Conservation (phyloP, 441 rosid genomes). For the Breynia disticha region DNA sequence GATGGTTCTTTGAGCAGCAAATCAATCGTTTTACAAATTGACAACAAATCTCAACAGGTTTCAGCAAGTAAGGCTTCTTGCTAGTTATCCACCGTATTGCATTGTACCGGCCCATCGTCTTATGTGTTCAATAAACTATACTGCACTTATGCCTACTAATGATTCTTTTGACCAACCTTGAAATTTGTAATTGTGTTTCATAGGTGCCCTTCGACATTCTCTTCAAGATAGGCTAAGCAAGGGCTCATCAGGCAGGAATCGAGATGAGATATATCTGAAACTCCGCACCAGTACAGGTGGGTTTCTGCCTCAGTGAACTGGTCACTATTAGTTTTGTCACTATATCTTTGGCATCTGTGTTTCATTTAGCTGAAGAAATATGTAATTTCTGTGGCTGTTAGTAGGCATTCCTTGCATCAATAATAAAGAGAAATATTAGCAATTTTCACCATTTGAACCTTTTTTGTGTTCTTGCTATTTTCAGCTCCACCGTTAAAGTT, state of each 20-base stretch:
- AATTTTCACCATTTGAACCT: background rate
- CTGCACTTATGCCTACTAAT: background rate
- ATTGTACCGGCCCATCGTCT: background rate
- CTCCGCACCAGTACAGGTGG: conserved; percentile 82
- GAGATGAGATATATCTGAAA: conserved; percentile 77
- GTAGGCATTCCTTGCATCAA: too few relatives aligned
- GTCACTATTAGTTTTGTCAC: background rate
- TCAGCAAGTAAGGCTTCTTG: conserved; percentile 62
- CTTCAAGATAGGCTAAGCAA: conserved; percentile 85
- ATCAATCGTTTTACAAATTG: conserved; percentile 66
- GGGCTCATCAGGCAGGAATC: conserved; percentile 65
- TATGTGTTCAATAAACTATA: background rate
- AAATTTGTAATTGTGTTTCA: conserved; percentile 14
- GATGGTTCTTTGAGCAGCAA: conserved; percentile 67
- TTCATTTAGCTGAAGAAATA: too few relatives aligned
- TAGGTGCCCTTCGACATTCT: conserved; percentile 90
- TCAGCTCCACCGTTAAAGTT: conserved; percentile 89
- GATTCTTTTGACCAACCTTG: conserved; percentile 14
- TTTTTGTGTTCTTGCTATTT: conserved; percentile 5
- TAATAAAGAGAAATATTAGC: background rate
- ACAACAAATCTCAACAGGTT: conserved; percentile 76
- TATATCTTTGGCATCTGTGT: background rate
- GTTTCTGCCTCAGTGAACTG: background rate
- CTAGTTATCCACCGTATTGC: background rate
- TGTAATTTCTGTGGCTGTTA: too few relatives aligned